Conservation (phyloP, 345 rosid genomes). For the Gossypium rotundifolium region DNA sequence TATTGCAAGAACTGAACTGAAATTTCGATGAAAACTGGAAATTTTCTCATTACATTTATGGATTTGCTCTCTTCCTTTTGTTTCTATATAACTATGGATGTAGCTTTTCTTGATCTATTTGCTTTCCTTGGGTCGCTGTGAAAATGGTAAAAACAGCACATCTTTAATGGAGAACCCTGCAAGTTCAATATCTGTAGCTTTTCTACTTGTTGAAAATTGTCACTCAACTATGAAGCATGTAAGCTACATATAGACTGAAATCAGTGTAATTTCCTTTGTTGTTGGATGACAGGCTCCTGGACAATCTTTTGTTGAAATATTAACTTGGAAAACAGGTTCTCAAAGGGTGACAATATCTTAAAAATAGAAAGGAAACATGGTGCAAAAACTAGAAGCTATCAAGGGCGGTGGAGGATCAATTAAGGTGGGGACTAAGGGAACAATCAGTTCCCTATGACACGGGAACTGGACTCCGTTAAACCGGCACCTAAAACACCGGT, state of each 20-base stretch:
- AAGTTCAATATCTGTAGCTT: background rate
- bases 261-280: background rate
- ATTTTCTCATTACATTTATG: background rate
- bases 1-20: background rate
- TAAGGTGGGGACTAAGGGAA: slow-evolving; percentile 80
- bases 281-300: slow-evolving; percentile 6
- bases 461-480: slow-evolving; percentile 64
- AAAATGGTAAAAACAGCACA: background rate
- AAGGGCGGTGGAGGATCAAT: slow-evolving; percentile 85
- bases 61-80: background rate
- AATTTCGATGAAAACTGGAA: slow-evolving; percentile 1
- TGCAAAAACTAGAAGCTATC: slow-evolving; percentile 67
- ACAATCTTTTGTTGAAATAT: background rate
- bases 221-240: background rate
- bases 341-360: slow-evolving; percentile 16
- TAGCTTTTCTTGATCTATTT: too few species aligned
- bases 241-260: slow-evolving; percentile 1
- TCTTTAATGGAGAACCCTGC: background rate
- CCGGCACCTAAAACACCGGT: slow-evolving; percentile 39
- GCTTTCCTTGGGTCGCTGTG: background rate
- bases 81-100: too few species aligned
- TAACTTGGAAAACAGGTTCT: background rate
- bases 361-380: slow-evolving; percentile 39
- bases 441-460: slow-evolving; percentile 68
- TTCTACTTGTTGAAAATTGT: background rate